Percentiles rank a stretch among this genome's conserved stretches.
phyloP scores from a whole-genome alignment of 805 yeast genomes.

The Lachancea kluyveri region DNA sequence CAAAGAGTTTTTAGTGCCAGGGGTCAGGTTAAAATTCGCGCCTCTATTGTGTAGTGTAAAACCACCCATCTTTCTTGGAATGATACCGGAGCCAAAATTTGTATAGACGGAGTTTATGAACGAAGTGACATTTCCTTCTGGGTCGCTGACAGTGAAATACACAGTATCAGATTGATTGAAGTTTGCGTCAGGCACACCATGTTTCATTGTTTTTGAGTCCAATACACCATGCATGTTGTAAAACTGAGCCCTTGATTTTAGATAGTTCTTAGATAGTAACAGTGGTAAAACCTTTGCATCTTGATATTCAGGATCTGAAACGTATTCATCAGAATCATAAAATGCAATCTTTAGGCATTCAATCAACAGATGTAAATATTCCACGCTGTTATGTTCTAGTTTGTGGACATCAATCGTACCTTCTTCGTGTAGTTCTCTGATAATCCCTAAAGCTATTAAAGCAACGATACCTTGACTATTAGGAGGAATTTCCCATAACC shows the following conservation, averaged over 20 bases:
- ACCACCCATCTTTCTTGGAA: conserved; percentile 47
- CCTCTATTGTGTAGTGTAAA: conserved; percentile 75
- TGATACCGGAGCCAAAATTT: conserved; percentile 63
- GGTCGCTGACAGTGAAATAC: conserved; percentile 58
- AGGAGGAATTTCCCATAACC: conserved; percentile 79
- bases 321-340: conserved; percentile 68
- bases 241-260: conserved; percentile 42
- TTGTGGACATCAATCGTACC: conserved; percentile 38
- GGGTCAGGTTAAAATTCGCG: conserved; percentile 59
- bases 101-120: conserved; percentile 71
- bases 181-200: conserved; percentile 52
- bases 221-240: conserved; percentile 38
- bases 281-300: conserved; percentile 32
- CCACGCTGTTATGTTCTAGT: conserved; percentile 59
- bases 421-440: conserved; percentile 45
- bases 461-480: conserved; percentile 80
- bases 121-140: conserved; percentile 73
- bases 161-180: conserved; percentile 63
- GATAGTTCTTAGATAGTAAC: conserved; percentile 44
- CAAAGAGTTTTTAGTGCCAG: conserved; percentile 50
- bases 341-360: conserved; percentile 70
- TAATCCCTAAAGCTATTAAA: conserved; percentile 59
- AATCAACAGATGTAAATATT: conserved; percentile 61
- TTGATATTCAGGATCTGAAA: conserved; percentile 51
- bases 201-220: conserved; percentile 36